Conservation (phyloP, 352 stramenopile species). For the Phytophthora capsici region DNA sequence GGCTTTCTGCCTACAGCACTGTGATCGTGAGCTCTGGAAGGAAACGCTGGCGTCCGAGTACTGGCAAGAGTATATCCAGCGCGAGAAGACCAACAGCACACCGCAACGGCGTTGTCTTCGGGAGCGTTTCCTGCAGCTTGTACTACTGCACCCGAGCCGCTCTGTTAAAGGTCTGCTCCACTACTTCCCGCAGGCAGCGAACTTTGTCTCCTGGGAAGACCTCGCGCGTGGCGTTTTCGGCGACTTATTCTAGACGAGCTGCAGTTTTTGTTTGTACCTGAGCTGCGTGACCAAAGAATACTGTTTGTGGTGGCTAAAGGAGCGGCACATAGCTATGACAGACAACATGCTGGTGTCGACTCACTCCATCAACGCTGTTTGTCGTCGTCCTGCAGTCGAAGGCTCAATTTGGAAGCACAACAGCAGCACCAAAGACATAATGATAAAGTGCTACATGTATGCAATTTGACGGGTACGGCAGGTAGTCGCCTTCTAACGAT, state of each 20-base stretch:
- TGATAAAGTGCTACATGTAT: slow-evolving; percentile 57
- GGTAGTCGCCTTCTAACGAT: slow-evolving; percentile 25
- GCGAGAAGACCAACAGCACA: slow-evolving; percentile 34
- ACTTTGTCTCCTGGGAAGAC: slow-evolving; percentile 59
- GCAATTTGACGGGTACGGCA: slow-evolving; percentile 29
- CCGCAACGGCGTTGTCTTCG: slow-evolving; percentile 42
- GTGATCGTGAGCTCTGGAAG: slow-evolving; percentile 68
- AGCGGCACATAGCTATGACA: slow-evolving; percentile 9
- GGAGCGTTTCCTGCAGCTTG: slow-evolving; percentile 77
- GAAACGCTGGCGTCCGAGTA: slow-evolving; percentile 63
- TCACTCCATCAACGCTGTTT: slow-evolving; percentile 8
- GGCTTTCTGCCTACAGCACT: slow-evolving; percentile 51
- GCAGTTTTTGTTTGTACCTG: slow-evolving; percentile 9
- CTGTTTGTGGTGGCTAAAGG: slow-evolving; percentile 3
- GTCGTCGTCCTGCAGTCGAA: slow-evolving; percentile 22
- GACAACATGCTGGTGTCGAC: slow-evolving; percentile 5
- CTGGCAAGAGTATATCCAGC: slow-evolving; percentile 73
- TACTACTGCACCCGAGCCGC: slow-evolving; percentile 80
- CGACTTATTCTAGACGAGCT: slow-evolving; percentile 51
- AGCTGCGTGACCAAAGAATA: slow-evolving; percentile 9
- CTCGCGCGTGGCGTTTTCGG: slow-evolving; percentile 70
- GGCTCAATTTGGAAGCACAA: slow-evolving; percentile 30
- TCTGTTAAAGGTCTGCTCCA: slow-evolving; percentile 75
- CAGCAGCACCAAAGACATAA: slow-evolving; percentile 23
- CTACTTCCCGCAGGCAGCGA: slow-evolving; percentile 59